Evolutionary conservation across 352 stramenopile species (phyloP), one percentile per base, ranked within the genome.

Genomic region (Albugo laibachii): DNA sequence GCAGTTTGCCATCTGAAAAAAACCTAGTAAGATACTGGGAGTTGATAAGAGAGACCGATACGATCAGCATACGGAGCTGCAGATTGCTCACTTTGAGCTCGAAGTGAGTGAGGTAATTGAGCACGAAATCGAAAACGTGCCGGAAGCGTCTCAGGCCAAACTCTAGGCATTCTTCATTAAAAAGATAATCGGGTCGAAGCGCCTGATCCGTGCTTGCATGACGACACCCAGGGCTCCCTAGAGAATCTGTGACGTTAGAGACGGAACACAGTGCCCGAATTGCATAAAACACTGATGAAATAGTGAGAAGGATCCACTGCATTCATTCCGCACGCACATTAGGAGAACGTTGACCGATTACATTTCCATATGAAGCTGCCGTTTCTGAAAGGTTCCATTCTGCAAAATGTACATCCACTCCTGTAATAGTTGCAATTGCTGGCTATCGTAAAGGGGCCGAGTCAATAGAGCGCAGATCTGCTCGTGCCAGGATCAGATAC

Each of bases 381-480:
- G 56, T 41, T 62, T 64, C 37, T 92, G 87, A 53, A 85, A 92
- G 11, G 62, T 65, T 53, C 59, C 57, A 35, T 65, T 86, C 55
- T 92, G 76, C 20, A 92, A 35, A 37, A 89, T 71, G 45, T 75
- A 92, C 72, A 85, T 83, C 74, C 77, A 88, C 51, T 92, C 79
- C 42, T 92, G 76, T 31, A 92, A 56, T 15, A 86, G 73, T 35
- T 66, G 63, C 27, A 85, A 56, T 35, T 83, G 72, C 31, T 60
- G 57, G 21, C 65, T 57, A 15, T 73, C 61, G 45, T n/a, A n/a
- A n/a, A n/a, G n/a, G n/a, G n/a, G n/a, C n/a, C n/a, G n/a, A n/a
- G n/a, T n/a, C n/a, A n/a, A n/a, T n/a, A n/a, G n/a, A n/a, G n/a
- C n/a, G n/a, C n/a, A n/a, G n/a, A n/a, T n/a, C n/a, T n/a, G n/a